phyloP scores from a whole-genome alignment of 2,329 filamentous ascomycete genomes.

The Fusarium udum region DNA sequence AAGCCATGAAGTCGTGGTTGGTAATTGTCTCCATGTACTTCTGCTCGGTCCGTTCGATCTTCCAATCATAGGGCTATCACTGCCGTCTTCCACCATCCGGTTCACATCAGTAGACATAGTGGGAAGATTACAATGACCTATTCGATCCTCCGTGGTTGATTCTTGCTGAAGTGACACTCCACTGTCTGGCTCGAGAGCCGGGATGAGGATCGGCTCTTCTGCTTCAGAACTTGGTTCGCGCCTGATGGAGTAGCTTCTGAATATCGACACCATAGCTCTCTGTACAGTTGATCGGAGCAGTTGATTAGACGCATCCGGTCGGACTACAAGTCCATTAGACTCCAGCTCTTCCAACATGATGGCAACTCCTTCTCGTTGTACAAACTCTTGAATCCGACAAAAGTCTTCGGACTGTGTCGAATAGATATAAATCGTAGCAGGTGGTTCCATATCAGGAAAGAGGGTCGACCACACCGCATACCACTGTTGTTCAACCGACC shows the following conservation, averaged over 20 bases:
- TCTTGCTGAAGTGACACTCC: not conserved
- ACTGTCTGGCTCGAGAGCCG: rapidly evolving
- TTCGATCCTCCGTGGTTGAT: not conserved
- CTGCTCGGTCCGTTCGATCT: rapidly evolving
- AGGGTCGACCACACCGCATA: not conserved
- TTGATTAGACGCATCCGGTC: not conserved
- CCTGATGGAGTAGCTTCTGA: not conserved
- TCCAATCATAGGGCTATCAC: rapidly evolving
- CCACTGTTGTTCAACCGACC: not conserved
- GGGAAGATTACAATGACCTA: rapidly evolving
- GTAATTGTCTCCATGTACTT: not conserved
- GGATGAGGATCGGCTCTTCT: not conserved
- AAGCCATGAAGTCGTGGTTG: not conserved
- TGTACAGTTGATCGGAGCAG: not conserved
- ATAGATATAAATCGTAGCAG: not conserved
- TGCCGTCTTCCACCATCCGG: rapidly evolving
- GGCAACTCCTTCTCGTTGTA: not conserved
- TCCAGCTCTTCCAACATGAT: not conserved
- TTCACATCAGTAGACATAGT: rapidly evolving
- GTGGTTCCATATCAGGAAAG: rapidly evolving
- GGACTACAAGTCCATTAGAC: not conserved
- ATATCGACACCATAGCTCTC: not conserved
- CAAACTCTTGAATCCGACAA: not conserved
- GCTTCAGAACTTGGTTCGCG: rapidly evolving
- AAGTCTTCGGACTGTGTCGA: not conserved